A percentile compares a stretch with the other conserved stretches of the same genome.
These are phyloP conservation scores for Hymenoscyphus repandus DNA, from an alignment of 2,329 filamentous ascomycete species.

Conservation along the genomic window DNA sequence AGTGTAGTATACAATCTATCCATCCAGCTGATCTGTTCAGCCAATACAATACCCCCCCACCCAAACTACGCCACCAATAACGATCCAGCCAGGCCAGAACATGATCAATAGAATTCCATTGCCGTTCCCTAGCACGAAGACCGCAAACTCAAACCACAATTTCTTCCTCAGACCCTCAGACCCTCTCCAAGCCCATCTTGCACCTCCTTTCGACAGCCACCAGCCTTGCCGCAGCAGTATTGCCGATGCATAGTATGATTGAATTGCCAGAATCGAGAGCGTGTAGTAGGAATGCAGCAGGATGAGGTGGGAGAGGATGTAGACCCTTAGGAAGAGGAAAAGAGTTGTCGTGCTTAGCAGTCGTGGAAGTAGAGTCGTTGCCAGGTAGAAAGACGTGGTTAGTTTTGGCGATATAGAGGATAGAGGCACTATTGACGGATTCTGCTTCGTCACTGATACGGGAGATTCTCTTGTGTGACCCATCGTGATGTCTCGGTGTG, in stretches of 20 bases:
- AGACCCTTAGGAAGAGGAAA: constrained; percentile 17
- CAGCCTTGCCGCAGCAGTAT: background rate
- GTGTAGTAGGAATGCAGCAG: constrained; percentile 11
- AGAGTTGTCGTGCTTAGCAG: constrained; percentile 19
- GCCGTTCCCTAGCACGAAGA: constrained; percentile 27
- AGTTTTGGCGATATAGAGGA: constrained; percentile 13
- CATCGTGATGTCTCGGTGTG: no score
- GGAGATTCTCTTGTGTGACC: no score
- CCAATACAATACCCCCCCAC: constrained; percentile 11
- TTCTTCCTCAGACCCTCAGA: constrained; percentile 21
- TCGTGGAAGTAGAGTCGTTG: constrained; percentile 10
- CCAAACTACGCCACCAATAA: constrained; percentile 18
- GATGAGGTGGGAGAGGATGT: constrained; percentile 17
- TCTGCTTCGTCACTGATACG: background rate
- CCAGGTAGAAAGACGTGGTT: constrained; percentile 12
- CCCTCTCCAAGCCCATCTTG: constrained; percentile 15
- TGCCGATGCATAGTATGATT: background rate
- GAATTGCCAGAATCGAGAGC: background rate
- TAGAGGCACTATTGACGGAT: background rate
- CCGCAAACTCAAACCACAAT: constrained; percentile 25
- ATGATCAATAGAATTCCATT: constrained; percentile 24
- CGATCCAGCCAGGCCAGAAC: constrained; percentile 31
- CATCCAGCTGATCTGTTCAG: constrained; percentile 11
- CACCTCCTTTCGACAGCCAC: constrained; percentile 1
- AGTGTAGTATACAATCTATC: background rate